A percentile compares a stretch with the other conserved stretches of the same genome.
These are phyloP conservation scores for Calocera cornea DNA, from an alignment of 768 basidiomycete species.

Conservation along the genomic window DNA sequence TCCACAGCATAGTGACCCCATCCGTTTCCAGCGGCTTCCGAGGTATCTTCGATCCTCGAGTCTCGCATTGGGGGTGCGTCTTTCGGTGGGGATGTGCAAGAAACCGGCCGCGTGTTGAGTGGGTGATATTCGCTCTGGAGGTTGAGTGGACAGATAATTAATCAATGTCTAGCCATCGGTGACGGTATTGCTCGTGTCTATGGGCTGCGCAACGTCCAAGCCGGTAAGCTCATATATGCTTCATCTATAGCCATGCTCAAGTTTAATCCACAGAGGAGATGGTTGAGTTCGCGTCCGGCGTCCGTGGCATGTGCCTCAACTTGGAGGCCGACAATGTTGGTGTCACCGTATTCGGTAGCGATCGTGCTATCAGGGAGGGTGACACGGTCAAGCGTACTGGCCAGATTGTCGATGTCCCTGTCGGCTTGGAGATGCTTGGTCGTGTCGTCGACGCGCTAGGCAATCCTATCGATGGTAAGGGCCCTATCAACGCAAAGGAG, in stretches of 20 bases:
- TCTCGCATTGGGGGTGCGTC: constrained; percentile 89
- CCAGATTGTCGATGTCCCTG: constrained; percentile 99
- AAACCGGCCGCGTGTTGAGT: constrained; percentile 98
- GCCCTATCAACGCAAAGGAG: constrained; percentile 84
- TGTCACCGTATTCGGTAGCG: constrained; percentile 98
- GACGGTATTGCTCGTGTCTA: constrained; percentile 99
- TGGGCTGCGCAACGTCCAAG: constrained; percentile 93
- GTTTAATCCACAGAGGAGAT: constrained; percentile 68
- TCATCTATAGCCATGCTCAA: neutral
- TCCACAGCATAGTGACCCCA: neutral
- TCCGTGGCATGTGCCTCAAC: constrained; percentile 99
- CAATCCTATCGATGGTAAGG: constrained; percentile 99
- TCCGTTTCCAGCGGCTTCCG: constrained; percentile 66
- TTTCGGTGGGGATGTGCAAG: constrained; percentile 88
- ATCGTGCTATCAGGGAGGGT: constrained; percentile 98
- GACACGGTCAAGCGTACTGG: constrained; percentile 99
- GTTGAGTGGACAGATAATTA: constrained; percentile 6
- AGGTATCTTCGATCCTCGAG: constrained; percentile 99
- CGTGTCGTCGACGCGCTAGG: constrained; percentile 99
- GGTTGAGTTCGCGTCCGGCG: constrained; percentile 99
- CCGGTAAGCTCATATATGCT: constrained; percentile 16
- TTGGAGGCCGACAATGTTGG: constrained; percentile 99
- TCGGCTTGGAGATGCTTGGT: constrained; percentile 91
- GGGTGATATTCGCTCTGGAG: constrained; percentile 26
- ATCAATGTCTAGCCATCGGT: constrained; percentile 63